Base-by-base conservation (phyloP, 139 green algal species). In the Coelastrella sp. region DNA sequence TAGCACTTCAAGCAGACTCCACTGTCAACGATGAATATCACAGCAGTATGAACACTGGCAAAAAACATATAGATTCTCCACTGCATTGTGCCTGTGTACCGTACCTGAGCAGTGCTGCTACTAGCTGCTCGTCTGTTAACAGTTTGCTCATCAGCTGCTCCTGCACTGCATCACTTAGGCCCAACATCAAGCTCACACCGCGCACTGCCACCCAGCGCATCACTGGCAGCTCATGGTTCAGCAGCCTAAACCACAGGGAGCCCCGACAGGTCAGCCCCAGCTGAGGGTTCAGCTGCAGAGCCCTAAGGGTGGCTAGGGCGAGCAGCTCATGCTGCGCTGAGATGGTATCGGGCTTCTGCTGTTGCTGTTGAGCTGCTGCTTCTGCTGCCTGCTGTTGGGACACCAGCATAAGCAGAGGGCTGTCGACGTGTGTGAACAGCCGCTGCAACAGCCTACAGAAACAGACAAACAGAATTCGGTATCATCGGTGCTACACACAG, bases 181-280 rank as follows among this genome's bases (percentile, higher is more conserved):
- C 73, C 64, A 95, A 81, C 57, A 92, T 89, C 20, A 96, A 73
- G 0, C 88, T 92, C 5, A 95, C 74, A 32, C 89, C 93, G 1
- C 93, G 80, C 23, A 90, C 89, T 14, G 88, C 92, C 5, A 82
- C 90, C 95, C 95, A 97, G 32, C 95, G 91, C 20, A 97, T 92
- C 8, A 93, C 87, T 0, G 91, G 65, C 5, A 87, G 84, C n/a
- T 20, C 58, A 79, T 97, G 93, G 5, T 76, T 59, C 89, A 97
- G 91, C 76, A 97, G 90, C 4, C 59, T 32, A 8, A 96, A 87
- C 65, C 96, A 87, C 5, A 87, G 7, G 20, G 78, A 79, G 19
- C 73, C n/a, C 6, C 82, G 65, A 92, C 94, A 97, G 0, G 20
- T 66, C 32, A 23, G 14, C 2, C 83, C 78, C 16, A 97, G 88